Conservation (phyloP, 805 yeast genomes). For the Saccharomycopsis javanensis region DNA sequence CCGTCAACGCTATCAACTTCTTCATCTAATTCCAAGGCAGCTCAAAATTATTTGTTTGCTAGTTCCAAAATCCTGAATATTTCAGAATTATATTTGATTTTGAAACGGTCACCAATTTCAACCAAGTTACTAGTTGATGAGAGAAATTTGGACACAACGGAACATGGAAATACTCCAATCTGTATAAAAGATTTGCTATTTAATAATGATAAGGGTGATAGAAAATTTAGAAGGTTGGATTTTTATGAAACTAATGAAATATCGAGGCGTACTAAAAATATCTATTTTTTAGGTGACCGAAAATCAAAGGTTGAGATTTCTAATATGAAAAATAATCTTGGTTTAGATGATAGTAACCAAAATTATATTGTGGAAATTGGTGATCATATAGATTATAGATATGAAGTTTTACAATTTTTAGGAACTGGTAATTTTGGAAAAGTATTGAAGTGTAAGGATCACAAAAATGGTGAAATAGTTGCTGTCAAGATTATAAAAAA, state of each 20-base stretch:
- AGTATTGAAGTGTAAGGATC: slow-evolving; percentile 62
- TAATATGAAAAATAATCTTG: slow-evolving; percentile 42
- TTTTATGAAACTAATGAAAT: slow-evolving; percentile 19
- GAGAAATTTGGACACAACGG: background rate
- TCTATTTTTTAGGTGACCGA: slow-evolving; percentile 3
- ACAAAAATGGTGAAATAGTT: slow-evolving; percentile 44
- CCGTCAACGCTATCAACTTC: background rate
- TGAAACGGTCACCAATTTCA: background rate
- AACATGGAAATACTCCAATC: background rate
- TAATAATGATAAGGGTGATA: background rate
- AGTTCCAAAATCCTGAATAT: background rate
- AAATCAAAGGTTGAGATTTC: slow-evolving; percentile 18
- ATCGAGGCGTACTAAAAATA: background rate
- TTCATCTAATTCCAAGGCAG: background rate
- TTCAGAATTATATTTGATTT: background rate
- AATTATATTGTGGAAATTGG: slow-evolving; percentile 46
- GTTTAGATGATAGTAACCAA: slow-evolving; percentile 62
- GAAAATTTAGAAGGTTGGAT: background rate
- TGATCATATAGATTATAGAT: slow-evolving; percentile 72
- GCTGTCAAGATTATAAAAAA: slow-evolving; percentile 74
- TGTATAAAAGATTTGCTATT: background rate
- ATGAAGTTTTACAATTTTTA: slow-evolving; percentile 45
- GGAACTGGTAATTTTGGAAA: slow-evolving; percentile 83
- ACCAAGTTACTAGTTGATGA: background rate
- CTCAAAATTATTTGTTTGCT: background rate